Conservation (phyloP, 73 alveolate genomes). For the Durusdinium trenchii region DNA sequence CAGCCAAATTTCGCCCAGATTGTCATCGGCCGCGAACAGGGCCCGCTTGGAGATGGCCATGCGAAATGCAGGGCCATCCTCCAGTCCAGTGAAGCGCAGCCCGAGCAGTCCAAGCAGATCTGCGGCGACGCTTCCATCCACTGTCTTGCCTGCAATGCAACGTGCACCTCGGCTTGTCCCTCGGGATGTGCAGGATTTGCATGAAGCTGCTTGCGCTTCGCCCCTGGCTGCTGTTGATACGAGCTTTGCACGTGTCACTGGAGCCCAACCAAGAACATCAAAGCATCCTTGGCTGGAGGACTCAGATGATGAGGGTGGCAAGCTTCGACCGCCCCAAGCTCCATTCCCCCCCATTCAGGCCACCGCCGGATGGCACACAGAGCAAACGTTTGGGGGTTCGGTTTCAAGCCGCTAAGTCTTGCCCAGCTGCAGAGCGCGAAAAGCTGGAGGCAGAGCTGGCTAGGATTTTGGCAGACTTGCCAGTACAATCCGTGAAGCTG, state of each 20-base stretch:
- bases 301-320: slow-evolving; percentile 56
- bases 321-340: not conserved
- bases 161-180: not conserved
- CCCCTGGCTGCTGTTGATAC: slow-evolving; percentile 46
- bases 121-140: not conserved
- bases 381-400: slow-evolving; percentile 7
- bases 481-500: slow-evolving; percentile 30
- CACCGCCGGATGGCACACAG: not conserved
- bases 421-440: slow-evolving; percentile 15
- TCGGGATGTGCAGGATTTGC: not conserved
- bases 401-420: slow-evolving; percentile 5
- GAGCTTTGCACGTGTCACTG: slow-evolving; percentile 28
- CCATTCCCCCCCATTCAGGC: not conserved
- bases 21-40: not conserved
- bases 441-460: slow-evolving; percentile 63
- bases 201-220: too few relatives aligned
- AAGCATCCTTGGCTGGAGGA: slow-evolving; percentile 81
- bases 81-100: not conserved
- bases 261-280: not conserved
- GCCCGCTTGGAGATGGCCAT: slow-evolving; percentile 34
- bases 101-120: slow-evolving; percentile 18
- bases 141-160: not conserved
- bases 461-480: slow-evolving; percentile 34
- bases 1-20: slow-evolving; percentile 6
- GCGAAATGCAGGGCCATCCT: not conserved